Evolutionary conservation across 169 alveolate genomes (phyloP).

Genomic region (Plasmodium reichenowi): DNA sequence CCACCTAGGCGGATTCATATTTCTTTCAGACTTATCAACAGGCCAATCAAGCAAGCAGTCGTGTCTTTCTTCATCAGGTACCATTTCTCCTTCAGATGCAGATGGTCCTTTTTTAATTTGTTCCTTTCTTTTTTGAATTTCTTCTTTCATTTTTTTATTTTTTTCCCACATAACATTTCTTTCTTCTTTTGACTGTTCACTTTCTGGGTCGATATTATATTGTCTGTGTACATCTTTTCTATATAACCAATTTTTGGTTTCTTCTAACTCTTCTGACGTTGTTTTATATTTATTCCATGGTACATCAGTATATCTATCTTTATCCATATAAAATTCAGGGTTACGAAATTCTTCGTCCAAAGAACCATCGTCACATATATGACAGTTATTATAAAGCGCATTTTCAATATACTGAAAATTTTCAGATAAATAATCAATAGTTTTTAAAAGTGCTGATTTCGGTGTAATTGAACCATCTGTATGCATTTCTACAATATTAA

Average conservation of each 20-base stretch:
- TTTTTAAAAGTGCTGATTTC: slow-evolving; percentile 84
- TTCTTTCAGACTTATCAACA: slow-evolving; percentile 73
- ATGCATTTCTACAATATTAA: slow-evolving; percentile 88
- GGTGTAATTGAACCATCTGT: slow-evolving; percentile 92
- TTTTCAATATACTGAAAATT: slow-evolving; percentile 82
- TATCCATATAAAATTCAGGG: slow-evolving; percentile 86
- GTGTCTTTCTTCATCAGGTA: slow-evolving; percentile 75
- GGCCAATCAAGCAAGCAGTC: slow-evolving; percentile 78
- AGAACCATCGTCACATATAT: slow-evolving; percentile 82
- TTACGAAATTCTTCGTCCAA: slow-evolving; percentile 82
- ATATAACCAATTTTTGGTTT: slow-evolving; percentile 84
- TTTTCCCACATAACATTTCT: slow-evolving; percentile 75
- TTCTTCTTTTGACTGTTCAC: slow-evolving; percentile 85
- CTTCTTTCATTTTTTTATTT: slow-evolving; percentile 33
- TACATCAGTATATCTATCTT: slow-evolving; percentile 86
- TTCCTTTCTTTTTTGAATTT: slow-evolving; percentile 73
- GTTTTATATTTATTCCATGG: slow-evolving; percentile 91
- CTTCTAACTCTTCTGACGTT: slow-evolving; percentile 82
- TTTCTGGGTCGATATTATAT: slow-evolving; percentile 88
- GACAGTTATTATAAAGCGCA: slow-evolving; percentile 85
- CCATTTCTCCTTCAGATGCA: slow-evolving; percentile 47
- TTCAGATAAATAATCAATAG: slow-evolving; percentile 81
- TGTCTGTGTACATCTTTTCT: slow-evolving; percentile 88
- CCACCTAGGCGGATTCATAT: slow-evolving; percentile 77
- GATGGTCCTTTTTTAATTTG: slow-evolving; percentile 76